These are phyloP conservation scores for Syzygium oleosum DNA, from an alignment of 345 rosid genomes.

Conservation along the genomic window DNA sequence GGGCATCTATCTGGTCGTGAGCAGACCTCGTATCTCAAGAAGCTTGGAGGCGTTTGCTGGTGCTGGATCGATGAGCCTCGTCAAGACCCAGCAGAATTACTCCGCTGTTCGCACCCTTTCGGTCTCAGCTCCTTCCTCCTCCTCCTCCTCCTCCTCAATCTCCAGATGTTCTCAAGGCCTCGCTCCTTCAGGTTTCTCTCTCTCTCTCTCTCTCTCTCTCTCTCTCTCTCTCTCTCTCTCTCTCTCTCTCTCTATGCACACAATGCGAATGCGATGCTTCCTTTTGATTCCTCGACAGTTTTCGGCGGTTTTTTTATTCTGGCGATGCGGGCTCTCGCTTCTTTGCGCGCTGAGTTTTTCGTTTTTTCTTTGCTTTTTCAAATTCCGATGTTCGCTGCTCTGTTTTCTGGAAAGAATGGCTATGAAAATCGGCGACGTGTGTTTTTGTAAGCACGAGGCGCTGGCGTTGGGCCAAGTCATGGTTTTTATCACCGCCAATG, in stretches of 20 bases:
- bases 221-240: background rate
- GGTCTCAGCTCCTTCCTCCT: conserved; percentile 38
- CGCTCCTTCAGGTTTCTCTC: conserved; percentile 28
- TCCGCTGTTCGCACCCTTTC: conserved; percentile 42
- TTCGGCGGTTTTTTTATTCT: background rate
- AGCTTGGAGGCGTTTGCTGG: background rate
- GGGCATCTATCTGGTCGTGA: background rate
- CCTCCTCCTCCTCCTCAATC: conserved; percentile 41
- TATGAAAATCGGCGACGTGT: background rate
- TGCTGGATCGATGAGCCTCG: conserved; percentile 23
- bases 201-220: background rate
- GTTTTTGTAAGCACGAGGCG: background rate
- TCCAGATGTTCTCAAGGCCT: conserved; percentile 34
- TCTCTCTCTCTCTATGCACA: background rate
- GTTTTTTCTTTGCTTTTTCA: background rate
- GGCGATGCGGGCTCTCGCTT: background rate
- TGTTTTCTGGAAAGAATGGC: background rate
- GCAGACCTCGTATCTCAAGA: background rate
- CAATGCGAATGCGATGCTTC: background rate
- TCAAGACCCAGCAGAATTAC: conserved; percentile 45
- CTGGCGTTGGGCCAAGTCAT: background rate
- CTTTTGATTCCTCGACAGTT: background rate
- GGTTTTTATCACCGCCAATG: background rate
- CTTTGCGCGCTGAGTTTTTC: background rate
- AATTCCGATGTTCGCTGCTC: background rate